Percentiles rank a stretch among this genome's conserved stretches.
These are phyloP conservation scores for Lippia alba DNA, from an alignment of 305 asterid genomes.

Conservation along the genomic window DNA sequence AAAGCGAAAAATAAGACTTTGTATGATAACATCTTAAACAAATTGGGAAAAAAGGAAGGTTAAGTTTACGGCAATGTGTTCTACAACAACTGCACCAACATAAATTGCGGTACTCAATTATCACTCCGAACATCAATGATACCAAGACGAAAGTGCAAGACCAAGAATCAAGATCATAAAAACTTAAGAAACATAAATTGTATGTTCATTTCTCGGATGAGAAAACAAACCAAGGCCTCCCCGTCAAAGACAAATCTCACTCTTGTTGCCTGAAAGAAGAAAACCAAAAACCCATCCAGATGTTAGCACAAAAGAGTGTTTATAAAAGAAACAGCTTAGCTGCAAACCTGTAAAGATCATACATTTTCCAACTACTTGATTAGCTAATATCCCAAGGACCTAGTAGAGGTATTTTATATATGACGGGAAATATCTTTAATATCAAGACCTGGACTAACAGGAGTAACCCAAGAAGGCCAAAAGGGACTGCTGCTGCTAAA, in stretches of 20 bases:
- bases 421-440: not conserved
- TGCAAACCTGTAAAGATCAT: not conserved
- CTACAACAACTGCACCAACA: not conserved
- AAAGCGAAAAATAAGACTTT: not conserved
- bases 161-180: not conserved
- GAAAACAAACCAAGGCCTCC: constrained; percentile 80
- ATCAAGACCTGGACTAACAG: constrained; percentile 64
- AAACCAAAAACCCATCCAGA: constrained; percentile 20
- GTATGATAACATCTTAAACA: not conserved
- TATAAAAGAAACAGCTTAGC: not conserved
- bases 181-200: not conserved
- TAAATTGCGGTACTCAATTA: not conserved
- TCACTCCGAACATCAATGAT: constrained; percentile 7
- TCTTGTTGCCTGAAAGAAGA: constrained; percentile 72
- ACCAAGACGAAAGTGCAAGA: no score
- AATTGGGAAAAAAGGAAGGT: constrained; percentile 4
- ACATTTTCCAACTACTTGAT: constrained; percentile 1
- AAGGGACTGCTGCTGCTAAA: constrained; percentile 77
- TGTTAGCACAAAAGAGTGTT: constrained; percentile 20
- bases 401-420: not conserved
- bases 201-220: constrained; percentile 24
- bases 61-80: not conserved
- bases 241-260: constrained; percentile 90
- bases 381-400: constrained; percentile 6
- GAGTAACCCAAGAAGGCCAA: constrained; percentile 88